These are phyloP conservation scores for Backusella australiensis DNA, from an alignment of 192 early-diverging fungal species.

Conservation along the genomic window DNA sequence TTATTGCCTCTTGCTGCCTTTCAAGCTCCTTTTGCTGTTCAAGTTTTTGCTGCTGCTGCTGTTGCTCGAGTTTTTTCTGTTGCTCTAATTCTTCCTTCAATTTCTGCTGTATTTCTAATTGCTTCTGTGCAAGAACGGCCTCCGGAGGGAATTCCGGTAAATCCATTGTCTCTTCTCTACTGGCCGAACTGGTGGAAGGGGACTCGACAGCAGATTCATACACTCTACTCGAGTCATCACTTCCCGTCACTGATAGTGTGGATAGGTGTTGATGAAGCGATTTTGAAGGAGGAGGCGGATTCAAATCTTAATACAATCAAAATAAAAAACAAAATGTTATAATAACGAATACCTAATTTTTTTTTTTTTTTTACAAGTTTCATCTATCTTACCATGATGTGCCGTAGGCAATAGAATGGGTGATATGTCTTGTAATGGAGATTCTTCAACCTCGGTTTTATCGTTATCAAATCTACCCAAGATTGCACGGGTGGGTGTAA, in stretches of 20 bases:
- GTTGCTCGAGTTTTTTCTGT: background rate
- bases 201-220: background rate
- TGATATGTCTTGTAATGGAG: background rate
- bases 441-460: background rate
- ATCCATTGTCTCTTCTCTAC: background rate
- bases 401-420: background rate
- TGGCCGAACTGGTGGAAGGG: background rate
- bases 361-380: background rate
- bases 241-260: background rate
- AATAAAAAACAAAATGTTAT: background rate
- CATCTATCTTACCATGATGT: background rate
- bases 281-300: background rate
- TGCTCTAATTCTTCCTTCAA: background rate
- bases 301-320: background rate
- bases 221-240: background rate
- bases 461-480: background rate
- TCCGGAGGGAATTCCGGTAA: background rate
- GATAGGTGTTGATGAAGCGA: background rate
- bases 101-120: background rate
- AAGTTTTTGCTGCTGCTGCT: background rate
- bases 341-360: background rate
- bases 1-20: background rate
- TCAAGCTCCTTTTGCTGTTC: background rate
- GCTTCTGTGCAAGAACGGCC: background rate
- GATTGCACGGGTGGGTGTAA: background rate